Evolutionary conservation across 495 filamentous ascomycete genomes (phyloP).

Genomic region (Xylaria cubensis): DNA sequence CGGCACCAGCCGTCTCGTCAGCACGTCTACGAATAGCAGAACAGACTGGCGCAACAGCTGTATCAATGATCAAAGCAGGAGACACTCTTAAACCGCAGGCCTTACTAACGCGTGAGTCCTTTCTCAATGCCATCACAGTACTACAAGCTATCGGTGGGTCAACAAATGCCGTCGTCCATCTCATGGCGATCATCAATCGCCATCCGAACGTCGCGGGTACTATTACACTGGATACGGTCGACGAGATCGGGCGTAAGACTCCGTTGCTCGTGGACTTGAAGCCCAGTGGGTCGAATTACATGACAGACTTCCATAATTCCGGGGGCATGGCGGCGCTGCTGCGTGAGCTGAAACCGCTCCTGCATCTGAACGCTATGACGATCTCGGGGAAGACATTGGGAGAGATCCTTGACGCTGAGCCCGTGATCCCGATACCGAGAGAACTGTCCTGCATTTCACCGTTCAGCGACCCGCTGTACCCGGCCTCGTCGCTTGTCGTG

Average conservation of each 20-base stretch:
- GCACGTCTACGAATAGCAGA: conserved; percentile 69
- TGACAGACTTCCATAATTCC: conserved; percentile 74
- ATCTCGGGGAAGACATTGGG: conserved; percentile 66
- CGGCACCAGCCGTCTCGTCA: conserved; percentile 70
- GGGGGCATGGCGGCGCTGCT: conserved; percentile 69
- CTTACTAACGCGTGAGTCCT: conserved; percentile 65
- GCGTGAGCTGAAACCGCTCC: conserved; percentile 60
- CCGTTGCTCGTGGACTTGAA: conserved; percentile 72
- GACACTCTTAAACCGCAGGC: conserved; percentile 57
- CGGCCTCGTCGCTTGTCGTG: conserved; percentile 61
- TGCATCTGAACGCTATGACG: conserved; percentile 63
- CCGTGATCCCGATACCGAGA: conserved; percentile 49
- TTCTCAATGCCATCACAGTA: conserved; percentile 71
- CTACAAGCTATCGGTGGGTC: conserved; percentile 74
- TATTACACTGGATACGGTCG: conserved; percentile 64
- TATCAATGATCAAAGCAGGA: conserved; percentile 48
- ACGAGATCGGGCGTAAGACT: conserved; percentile 64
- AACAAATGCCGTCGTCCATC: conserved; percentile 71
- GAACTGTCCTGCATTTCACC: conserved; percentile 57
- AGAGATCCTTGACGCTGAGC: conserved; percentile 56
- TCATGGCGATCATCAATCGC: conserved; percentile 68
- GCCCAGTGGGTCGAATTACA: conserved; percentile 72
- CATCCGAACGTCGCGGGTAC: conserved; percentile 61
- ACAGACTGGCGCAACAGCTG: conserved; percentile 64
- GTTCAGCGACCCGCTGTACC: conserved; percentile 60